Evolutionary conservation across 1,284 basidiomycete genomes (phyloP).

Genomic region (Irpex lacteus): DNA sequence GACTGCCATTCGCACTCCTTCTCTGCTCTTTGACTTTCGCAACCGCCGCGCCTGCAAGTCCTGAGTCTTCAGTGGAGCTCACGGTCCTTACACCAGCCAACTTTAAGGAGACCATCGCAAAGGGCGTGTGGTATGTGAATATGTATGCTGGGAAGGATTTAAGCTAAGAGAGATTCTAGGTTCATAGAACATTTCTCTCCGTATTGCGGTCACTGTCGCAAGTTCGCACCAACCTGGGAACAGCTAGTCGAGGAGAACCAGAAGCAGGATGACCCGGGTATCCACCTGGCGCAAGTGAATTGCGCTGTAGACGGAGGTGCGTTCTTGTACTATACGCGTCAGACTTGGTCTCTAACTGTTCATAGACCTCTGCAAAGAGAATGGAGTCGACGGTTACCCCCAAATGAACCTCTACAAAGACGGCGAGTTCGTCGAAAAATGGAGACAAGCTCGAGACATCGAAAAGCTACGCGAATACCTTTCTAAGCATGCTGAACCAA

Average conservation of each 20-base stretch:
- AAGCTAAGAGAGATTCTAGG: conserved; percentile 28
- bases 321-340: conserved; percentile 23
- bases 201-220: conserved; percentile 73
- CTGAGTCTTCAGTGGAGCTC: conserved; percentile 27
- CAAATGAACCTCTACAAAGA: conserved; percentile 75
- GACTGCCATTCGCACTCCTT: conserved; percentile 31
- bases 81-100: conserved; percentile 57
- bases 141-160: background rate
- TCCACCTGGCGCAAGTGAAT: conserved; percentile 84
- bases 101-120: conserved; percentile 54
- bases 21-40: conserved; percentile 33
- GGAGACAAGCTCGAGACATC: conserved; percentile 48
- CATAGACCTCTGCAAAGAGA: conserved; percentile 74
- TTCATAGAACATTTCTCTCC: conserved; percentile 80
- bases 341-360: background rate
- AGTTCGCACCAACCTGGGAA: conserved; percentile 84
- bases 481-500: conserved; percentile 32
- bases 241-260: conserved; percentile 60
- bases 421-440: conserved; percentile 62
- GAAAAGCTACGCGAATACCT: conserved; percentile 53
- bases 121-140: conserved; percentile 64
- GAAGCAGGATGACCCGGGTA: conserved; percentile 48
- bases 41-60: conserved; percentile 35
- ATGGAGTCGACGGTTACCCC: conserved; percentile 76
- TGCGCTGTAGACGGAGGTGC: conserved; percentile 81